Evolutionary conservation across 495 filamentous ascomycete genomes (phyloP).

Genomic region (Penicillium psychrofluorescens): DNA sequence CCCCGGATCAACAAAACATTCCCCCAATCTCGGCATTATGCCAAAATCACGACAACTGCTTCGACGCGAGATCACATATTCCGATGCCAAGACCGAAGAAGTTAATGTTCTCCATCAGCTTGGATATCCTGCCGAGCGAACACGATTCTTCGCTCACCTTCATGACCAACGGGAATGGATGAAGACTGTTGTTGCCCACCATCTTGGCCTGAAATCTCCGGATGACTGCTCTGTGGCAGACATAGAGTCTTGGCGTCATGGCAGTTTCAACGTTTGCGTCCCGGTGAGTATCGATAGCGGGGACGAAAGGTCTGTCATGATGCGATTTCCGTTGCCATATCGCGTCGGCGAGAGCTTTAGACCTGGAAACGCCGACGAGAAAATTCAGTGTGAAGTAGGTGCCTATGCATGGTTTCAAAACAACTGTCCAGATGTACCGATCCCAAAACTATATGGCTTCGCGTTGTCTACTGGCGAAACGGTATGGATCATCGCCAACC

Average conservation of each 20-base stretch:
- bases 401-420: slow-evolving; percentile 28
- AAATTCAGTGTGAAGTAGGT: slow-evolving; percentile 28
- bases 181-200: slow-evolving; percentile 11
- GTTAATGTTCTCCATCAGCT: slow-evolving; percentile 10
- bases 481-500: slow-evolving; percentile 5
- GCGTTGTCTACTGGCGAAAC: slow-evolving; percentile 13
- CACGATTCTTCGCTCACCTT: slow-evolving; percentile 5
- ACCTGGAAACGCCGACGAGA: slow-evolving; percentile 35
- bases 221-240: slow-evolving; percentile 12
- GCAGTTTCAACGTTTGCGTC: slow-evolving; percentile 38
- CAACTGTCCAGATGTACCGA: slow-evolving; percentile 23
- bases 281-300: slow-evolving; percentile 15
- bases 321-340: slow-evolving; percentile 34
- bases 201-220: slow-evolving; percentile 2
- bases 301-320: slow-evolving; percentile 15
- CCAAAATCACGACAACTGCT: background rate
- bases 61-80: slow-evolving; percentile 8
- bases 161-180: slow-evolving; percentile 3
- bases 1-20: too few species aligned
- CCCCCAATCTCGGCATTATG: background rate
- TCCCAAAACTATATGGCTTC: slow-evolving; percentile 13
- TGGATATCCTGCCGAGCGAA: slow-evolving; percentile 1
- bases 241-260: slow-evolving; percentile 25
- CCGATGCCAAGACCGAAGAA: slow-evolving; percentile 3
- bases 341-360: slow-evolving; percentile 22